phyloP scores from a whole-genome alignment of 1,139 yeast species.

The Hansenula sp. region DNA sequence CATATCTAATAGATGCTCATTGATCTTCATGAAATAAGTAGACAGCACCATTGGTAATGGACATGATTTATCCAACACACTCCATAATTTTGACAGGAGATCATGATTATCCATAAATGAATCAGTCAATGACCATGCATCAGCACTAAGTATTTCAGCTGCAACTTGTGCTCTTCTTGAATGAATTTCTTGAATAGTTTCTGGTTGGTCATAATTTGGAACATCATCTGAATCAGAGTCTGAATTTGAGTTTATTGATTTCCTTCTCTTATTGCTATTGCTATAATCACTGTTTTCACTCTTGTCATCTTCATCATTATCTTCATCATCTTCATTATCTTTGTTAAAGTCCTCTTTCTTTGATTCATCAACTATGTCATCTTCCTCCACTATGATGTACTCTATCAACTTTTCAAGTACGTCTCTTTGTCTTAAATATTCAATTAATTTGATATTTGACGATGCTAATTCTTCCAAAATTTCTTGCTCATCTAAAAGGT shows the following conservation, averaged over 20 bases:
- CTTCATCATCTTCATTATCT: slow-evolving; percentile 17
- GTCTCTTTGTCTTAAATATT: slow-evolving; percentile 72
- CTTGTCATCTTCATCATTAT: slow-evolving; percentile 18
- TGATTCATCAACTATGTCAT: slow-evolving; percentile 27
- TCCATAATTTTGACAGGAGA: slow-evolving; percentile 72
- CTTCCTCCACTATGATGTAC: slow-evolving; percentile 48
- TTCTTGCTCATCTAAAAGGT: slow-evolving; percentile 81
- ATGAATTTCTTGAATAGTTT: slow-evolving; percentile 48
- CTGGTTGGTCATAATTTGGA: slow-evolving; percentile 28
- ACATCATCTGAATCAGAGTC: slow-evolving; percentile 26
- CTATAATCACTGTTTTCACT: slow-evolving; percentile 18
- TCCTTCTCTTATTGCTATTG: slow-evolving; percentile 15
- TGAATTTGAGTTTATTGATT: slow-evolving; percentile 18
- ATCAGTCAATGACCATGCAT: slow-evolving; percentile 93
- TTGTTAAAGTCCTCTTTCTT: slow-evolving; percentile 10
- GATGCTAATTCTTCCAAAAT: slow-evolving; percentile 78
- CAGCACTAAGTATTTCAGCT: slow-evolving; percentile 86
- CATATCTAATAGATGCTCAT: slow-evolving; percentile 89
- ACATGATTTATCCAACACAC: slow-evolving; percentile 57
- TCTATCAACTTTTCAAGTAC: slow-evolving; percentile 64
- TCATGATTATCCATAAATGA: slow-evolving; percentile 76
- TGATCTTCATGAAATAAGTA: slow-evolving; percentile 88
- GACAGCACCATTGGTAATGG: slow-evolving; percentile 75
- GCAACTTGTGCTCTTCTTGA: slow-evolving; percentile 79
- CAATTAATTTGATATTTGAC: slow-evolving; percentile 77